Base-by-base conservation (phyloP, 495 filamentous ascomycete species). In the Penicillium paradoxum region DNA sequence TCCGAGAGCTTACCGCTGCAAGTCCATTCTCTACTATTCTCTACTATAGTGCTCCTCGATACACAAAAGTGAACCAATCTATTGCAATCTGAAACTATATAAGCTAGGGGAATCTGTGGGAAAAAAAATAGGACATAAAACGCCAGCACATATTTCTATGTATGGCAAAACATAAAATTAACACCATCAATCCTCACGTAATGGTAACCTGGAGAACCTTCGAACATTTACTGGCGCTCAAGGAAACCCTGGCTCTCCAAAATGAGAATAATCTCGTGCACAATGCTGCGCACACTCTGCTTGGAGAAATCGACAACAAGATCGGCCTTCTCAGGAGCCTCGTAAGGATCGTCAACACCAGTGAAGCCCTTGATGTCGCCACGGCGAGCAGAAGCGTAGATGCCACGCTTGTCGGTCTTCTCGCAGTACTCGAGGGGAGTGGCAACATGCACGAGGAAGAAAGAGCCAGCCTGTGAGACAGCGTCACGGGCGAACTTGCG, bases 311-410 rank as follows among this genome's bases (percentile, higher is more conserved):
- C 90, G 8, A 97, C 92, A 24, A 83, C 81, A 51, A 98, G 76
- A 68, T 96, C 81, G 25, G 90, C 80, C 74, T 95, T 93, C 51
- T 70, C 63, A 4, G 93, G 93, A 53, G 69, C 64, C 83, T 98
- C 93, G 69, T 97, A 98, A 49, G 93, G 91, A 71, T 97, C 93
- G 71, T 98, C 93, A 52, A 98, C 93, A 63, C 93, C 93, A 27
- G 93, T 98, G 79, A 98, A 98, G 29, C 91, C 91, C 83, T 90
- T 93, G 74, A 98, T 95, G 79, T 97, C 90, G 14, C 93, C 93
- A 8, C 73, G 79, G 46, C 95, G 82, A 13, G 93, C 93, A 73
- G 83, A 81, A 21, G 74, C 79, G 73, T 98, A 98, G 59, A 97
- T 86, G 21, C 93, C 95, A 54, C 84, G 79, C 82, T 89, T 95